These are phyloP conservation scores for Verticillium alfalfae DNA, from an alignment of 2,329 filamentous ascomycete species.

Conservation along the genomic window DNA sequence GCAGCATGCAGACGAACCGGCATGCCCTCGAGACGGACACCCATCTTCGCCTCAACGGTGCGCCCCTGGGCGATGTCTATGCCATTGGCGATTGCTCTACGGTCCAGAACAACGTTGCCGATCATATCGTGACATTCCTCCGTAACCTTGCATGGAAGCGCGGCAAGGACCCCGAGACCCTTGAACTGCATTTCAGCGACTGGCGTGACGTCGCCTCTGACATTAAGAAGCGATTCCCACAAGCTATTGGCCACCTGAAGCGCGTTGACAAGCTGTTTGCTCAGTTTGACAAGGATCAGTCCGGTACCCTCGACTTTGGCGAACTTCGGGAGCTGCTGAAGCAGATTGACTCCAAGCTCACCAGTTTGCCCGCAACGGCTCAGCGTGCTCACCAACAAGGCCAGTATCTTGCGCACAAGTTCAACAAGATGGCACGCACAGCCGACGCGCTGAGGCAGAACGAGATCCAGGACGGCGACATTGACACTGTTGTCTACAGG, in stretches of 20 bases:
- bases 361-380: constrained; percentile 88
- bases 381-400: constrained; percentile 97
- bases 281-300: constrained; percentile 88
- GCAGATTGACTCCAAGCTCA: constrained; percentile 93
- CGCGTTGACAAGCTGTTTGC: constrained; percentile 87
- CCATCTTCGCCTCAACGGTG: constrained; percentile 82
- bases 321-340: constrained; percentile 83
- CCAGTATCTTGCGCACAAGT: constrained; percentile 84
- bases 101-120: constrained; percentile 93
- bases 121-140: constrained; percentile 85
- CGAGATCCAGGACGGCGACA: constrained; percentile 78
- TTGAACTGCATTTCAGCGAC: constrained; percentile 80
- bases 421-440: constrained; percentile 82
- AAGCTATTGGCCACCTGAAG: constrained; percentile 79
- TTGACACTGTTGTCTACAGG: constrained; percentile 89
- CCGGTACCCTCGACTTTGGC: constrained; percentile 87
- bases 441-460: constrained; percentile 72
- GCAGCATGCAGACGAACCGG: constrained; percentile 72
- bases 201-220: constrained; percentile 81
- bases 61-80: constrained; percentile 91
- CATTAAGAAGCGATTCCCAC: constrained; percentile 85
- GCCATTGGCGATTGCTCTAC: constrained; percentile 94
- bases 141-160: constrained; percentile 87
- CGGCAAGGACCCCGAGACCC: constrained; percentile 81
- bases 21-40: constrained; percentile 93